Evolutionary conservation across 2,329 filamentous ascomycete species (phyloP), one percentile per base, ranked within the genome.

Genomic region (Kalmusia sp.): DNA sequence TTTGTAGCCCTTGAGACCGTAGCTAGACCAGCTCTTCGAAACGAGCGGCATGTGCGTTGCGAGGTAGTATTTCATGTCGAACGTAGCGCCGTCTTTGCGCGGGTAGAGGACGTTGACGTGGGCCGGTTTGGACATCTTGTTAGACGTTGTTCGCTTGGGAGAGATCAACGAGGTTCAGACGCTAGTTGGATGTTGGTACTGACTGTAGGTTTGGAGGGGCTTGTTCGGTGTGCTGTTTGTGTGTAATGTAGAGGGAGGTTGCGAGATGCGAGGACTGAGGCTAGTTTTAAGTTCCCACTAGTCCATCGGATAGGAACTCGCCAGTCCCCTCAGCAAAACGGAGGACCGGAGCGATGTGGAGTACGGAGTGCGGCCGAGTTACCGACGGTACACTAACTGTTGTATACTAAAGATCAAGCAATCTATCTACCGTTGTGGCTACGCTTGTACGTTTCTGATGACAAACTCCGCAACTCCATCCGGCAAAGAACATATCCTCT

Each of bases 1-100:
- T 11, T 34, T 52, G 52, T 56, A 71, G 3, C 52, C 55, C 37
- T 67, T 71, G 3, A 82, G 65, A 34, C 80, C 80, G 44, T 69
- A 59, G 1, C 63, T 53, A 1, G 49, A 55, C 79, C 79, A 82
- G 22, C 60, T 55, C 41, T 74, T 68, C 24, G 64, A 54, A 14
- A 77, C 76, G 2, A 82, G 65, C 1, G 76, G 73, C 76, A 83
- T 79, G 71, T 83, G 80, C 17, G 57, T 74, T 3, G 61, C 49
- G 31, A 81, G 62, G 63, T 82, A 83, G 74, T 82, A 83, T 28
- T 79, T 71, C 58, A 80, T 68, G 69, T 83, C 67, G 70, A 82
- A 83, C 9, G 58, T 75, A n/a, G 62, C 52, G 54, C 68, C 70
- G 31, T 67, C 62, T n/a, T 68, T 75, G 41, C 69, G 64, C 3